Evolutionary conservation across 495 filamentous ascomycete genomes (phyloP).

Genomic region (Aspergillus nanangensis): DNA sequence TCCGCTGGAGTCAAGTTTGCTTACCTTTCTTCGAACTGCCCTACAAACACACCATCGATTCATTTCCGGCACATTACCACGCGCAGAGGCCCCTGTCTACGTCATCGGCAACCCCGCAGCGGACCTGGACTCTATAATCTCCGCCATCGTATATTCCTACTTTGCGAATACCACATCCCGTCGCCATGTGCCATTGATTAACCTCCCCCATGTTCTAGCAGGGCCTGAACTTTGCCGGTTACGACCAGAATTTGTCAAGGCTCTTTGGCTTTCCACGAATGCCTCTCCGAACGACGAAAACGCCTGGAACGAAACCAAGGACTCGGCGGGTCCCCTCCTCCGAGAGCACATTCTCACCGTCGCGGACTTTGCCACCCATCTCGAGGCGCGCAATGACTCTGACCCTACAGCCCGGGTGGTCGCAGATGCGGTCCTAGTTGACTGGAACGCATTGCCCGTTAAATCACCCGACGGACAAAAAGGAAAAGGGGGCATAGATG

Average conservation of each 20-base stretch:
- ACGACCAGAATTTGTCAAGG: constrained; percentile 68
- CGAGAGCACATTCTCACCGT: constrained; percentile 37
- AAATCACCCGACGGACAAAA: constrained; percentile 24
- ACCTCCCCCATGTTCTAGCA: constrained; percentile 61
- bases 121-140: constrained; percentile 92
- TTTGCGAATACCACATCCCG: constrained; percentile 51
- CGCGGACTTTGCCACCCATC: constrained; percentile 27
- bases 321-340: constrained; percentile 33
- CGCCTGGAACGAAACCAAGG: constrained; percentile 23
- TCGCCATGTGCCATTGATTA: constrained; percentile 76
- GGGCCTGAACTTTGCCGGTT: constrained; percentile 53
- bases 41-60: constrained; percentile 32
- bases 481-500: constrained; percentile 27
- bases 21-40: constrained; percentile 37
- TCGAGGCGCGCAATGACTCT: constrained; percentile 7
- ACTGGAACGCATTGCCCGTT: constrained; percentile 79
- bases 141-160: constrained; percentile 80
- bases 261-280: constrained; percentile 36
- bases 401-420: constrained; percentile 13
- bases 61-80: constrained; percentile 20
- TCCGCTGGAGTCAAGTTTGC: constrained; percentile 11
- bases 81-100: constrained; percentile 32
- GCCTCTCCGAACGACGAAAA: constrained; percentile 19
- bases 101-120: constrained; percentile 44
- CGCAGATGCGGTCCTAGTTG: constrained; percentile 62